Conservation (phyloP, 495 filamentous ascomycete species). For the Penicillium cinerascens region DNA sequence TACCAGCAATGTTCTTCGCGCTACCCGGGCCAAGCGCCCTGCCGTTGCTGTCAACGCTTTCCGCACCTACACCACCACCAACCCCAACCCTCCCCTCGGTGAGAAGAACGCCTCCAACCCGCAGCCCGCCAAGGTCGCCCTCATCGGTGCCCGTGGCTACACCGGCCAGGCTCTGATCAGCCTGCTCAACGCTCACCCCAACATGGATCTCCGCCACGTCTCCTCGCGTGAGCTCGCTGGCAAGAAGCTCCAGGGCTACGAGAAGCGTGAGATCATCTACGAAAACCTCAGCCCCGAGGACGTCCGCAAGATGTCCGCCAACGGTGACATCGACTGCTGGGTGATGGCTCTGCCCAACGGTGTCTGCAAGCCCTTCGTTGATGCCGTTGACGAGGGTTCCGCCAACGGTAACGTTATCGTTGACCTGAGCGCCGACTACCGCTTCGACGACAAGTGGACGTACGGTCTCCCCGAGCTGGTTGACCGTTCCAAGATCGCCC, state of each 20-base stretch:
- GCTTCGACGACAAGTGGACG: slow-evolving; percentile 87
- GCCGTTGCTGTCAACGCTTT: slow-evolving; percentile 25
- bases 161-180: slow-evolving; percentile 91
- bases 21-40: slow-evolving; percentile 30
- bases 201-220: slow-evolving; percentile 90
- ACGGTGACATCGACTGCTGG: slow-evolving; percentile 95
- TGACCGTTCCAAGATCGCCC: slow-evolving; percentile 68
- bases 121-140: slow-evolving; percentile 75
- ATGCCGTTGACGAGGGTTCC: slow-evolving; percentile 76
- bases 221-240: slow-evolving; percentile 92
- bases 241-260: slow-evolving; percentile 85
- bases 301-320: slow-evolving; percentile 83
- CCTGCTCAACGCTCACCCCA: slow-evolving; percentile 85
- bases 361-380: slow-evolving; percentile 93
- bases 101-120: slow-evolving; percentile 84
- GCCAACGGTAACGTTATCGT: slow-evolving; percentile 77
- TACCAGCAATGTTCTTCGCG: slow-evolving; percentile 41
- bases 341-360: slow-evolving; percentile 98
- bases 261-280: slow-evolving; percentile 89
- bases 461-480: slow-evolving; percentile 94
- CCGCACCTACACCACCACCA: slow-evolving; percentile 67
- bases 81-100: slow-evolving; percentile 97
- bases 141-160: slow-evolving; percentile 91
- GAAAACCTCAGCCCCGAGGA: slow-evolving; percentile 89
- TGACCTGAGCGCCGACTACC: slow-evolving; percentile 92